Conservation (phyloP, 1,284 basidiomycete species). For the Athelia psychrophila region DNA sequence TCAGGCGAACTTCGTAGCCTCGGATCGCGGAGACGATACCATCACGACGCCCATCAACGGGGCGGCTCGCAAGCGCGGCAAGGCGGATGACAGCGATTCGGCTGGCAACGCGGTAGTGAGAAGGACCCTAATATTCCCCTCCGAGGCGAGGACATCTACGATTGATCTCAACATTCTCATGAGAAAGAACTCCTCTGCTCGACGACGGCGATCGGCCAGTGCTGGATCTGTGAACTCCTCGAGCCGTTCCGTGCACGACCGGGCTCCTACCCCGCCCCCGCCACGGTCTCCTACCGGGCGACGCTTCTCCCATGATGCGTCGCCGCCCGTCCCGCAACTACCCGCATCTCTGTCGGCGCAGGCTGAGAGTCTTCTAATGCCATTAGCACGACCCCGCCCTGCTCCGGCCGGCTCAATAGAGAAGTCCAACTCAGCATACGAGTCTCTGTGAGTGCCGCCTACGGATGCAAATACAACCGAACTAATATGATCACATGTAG, state of each 20-base stretch:
- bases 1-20: neutral
- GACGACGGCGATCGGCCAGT: conserved; percentile 56
- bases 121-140: conserved; percentile 75
- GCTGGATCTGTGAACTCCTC: conserved; percentile 51
- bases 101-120: conserved; percentile 57
- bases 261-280: conserved; percentile 79
- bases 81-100: conserved; percentile 34
- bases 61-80: conserved; percentile 33
- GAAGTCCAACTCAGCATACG: conserved; percentile 66
- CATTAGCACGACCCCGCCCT: conserved; percentile 22
- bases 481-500: too few relatives aligned
- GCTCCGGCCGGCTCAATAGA: conserved; percentile 44
- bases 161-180: conserved; percentile 50
- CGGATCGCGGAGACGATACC: neutral
- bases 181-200: conserved; percentile 48
- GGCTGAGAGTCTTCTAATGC: conserved; percentile 37
- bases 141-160: conserved; percentile 52
- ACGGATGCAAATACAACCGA: conserved; percentile 18
- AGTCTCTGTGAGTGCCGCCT: conserved; percentile 62
- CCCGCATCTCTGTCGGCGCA: conserved; percentile 48
- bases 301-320: conserved; percentile 60
- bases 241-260: conserved; percentile 70
- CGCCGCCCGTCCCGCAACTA: conserved; percentile 71
- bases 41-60: neutral
- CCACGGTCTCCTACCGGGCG: conserved; percentile 51